Evolutionary conservation across 2,329 filamentous ascomycete genomes (phyloP), one percentile per base, ranked within the genome.

Genomic region (Epichloe hybrida): DNA sequence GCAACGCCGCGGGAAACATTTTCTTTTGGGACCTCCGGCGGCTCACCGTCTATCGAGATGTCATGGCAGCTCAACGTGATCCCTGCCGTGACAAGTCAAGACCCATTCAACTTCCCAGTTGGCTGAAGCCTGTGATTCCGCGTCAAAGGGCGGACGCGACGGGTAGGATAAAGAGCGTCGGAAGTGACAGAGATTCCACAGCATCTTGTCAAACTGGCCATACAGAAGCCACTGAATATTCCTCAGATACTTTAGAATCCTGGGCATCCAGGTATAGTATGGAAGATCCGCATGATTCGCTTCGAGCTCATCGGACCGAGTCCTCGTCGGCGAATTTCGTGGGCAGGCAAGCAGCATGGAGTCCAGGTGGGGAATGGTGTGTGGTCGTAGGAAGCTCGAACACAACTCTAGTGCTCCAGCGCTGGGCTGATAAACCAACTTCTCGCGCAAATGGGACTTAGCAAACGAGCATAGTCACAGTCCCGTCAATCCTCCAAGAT

Each of bases 11-110:
- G 9, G 78, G 79, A n/a, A 79, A 79, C 55, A 76, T 86, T 23
- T 81, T 79, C 56, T 88, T 90, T 66, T 93, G 87, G 86, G 86
- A 91, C 60, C 68, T 93, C 50, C 72, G 77, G 35, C 72, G 81
- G 13, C 69, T 90, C 3, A 73, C 77, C 15, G 70, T 74, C n/a
- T 83, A 81, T 59, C 66, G 70, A 40, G 69, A 75, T 13, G 72
- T 76, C 51, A 70, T 73, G 55, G 64, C 64, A 44, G 62, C 65
- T 9, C 56, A 73, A 37, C 61, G 60, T 20, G 65, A 71, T 52
- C 65, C 67, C 2, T 55, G 53, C 37, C 62, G 65, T 11, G 64
- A 70, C 45, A 65, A 58, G 51, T 58, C 58, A 42, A 61, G 65
- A 44, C 63, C 65, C 0, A 54, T 71, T 6, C 65, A 66, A 23